phyloP scores from a whole-genome alignment of 768 basidiomycete genomes.

The Leccinellum luteum region DNA sequence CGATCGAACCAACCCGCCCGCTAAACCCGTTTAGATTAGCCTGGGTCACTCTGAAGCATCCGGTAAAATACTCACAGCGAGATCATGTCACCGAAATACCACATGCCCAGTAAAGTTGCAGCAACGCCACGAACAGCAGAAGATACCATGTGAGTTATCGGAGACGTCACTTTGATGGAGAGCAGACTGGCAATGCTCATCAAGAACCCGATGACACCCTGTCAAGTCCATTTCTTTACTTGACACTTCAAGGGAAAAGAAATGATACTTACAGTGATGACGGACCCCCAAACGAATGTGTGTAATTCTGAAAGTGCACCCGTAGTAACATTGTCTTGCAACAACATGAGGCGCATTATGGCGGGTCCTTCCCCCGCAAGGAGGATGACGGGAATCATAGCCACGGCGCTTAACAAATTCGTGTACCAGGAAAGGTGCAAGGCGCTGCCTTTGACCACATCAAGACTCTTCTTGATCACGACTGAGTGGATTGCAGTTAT shows the following conservation, averaged over 20 bases:
- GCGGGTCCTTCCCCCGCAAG: slow-evolving; percentile 73
- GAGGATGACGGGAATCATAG: slow-evolving; percentile 70
- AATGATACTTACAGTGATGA: slow-evolving; percentile 60
- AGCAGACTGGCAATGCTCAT: slow-evolving; percentile 93
- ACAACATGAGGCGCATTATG: slow-evolving; percentile 59
- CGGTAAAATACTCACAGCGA: slow-evolving; percentile 55
- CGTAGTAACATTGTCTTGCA: slow-evolving; percentile 37
- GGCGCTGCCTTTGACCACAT: slow-evolving; percentile 79
- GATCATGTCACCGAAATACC: slow-evolving; percentile 78
- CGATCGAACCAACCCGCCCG: slow-evolving; percentile 79
- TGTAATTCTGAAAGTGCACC: slow-evolving; percentile 46
- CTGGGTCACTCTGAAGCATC: not conserved
- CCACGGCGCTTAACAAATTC: slow-evolving; percentile 73
- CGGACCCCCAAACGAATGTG: slow-evolving; percentile 77
- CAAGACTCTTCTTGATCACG: slow-evolving; percentile 85
- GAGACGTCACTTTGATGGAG: slow-evolving; percentile 96
- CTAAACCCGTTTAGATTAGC: slow-evolving; percentile 36
- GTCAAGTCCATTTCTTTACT: not conserved
- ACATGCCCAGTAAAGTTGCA: slow-evolving; percentile 80
- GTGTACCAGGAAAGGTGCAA: slow-evolving; percentile 90
- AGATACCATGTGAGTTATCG: slow-evolving; percentile 96
- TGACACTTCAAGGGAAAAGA: not conserved
- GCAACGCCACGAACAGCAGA: slow-evolving; percentile 94
- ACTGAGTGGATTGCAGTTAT: slow-evolving; percentile 91
- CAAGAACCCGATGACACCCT: slow-evolving; percentile 89